These are phyloP conservation scores for Myochromella boudieri DNA, from an alignment of 768 basidiomycete genomes.

Conservation along the genomic window DNA sequence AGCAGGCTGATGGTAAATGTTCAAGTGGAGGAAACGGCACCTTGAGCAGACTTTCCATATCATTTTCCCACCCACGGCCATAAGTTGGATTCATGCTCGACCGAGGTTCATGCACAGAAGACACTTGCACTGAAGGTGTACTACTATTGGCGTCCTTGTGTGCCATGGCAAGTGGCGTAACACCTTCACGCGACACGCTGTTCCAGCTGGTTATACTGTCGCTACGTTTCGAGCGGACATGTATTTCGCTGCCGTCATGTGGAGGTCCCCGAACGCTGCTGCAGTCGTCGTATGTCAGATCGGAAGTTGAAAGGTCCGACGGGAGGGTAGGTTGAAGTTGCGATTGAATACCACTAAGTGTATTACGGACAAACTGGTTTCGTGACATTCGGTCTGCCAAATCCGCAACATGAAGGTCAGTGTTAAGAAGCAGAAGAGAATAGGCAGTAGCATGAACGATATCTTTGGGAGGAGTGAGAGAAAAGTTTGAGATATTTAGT, in stretches of 20 bases:
- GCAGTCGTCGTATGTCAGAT: conserved; percentile 65
- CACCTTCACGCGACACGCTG: conserved; percentile 65
- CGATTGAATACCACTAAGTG: conserved; percentile 80
- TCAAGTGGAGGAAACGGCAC: conserved; percentile 34
- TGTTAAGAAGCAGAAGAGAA: conserved; percentile 91
- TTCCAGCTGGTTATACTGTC: conserved; percentile 86
- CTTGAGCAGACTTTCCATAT: conserved; percentile 86
- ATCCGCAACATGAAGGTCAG: conserved; percentile 96
- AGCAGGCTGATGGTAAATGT: conserved; percentile 3
- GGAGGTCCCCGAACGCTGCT: conserved; percentile 55
- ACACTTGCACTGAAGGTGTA: conserved; percentile 61
- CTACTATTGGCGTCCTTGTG: conserved; percentile 54
- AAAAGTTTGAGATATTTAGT: conserved; percentile 5
- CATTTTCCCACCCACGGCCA: conserved; percentile 77
- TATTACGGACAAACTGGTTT: conserved; percentile 89
- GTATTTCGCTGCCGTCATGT: conserved; percentile 58
- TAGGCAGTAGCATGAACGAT: conserved; percentile 95
- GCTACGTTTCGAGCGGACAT: conserved; percentile 68
- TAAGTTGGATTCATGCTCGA: conserved; percentile 38
- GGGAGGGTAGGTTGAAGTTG: conserved; percentile 61
- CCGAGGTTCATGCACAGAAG: conserved; percentile 37
- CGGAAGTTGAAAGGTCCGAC: conserved; percentile 53
- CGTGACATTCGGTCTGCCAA: conserved; percentile 88
- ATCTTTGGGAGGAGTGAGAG: conserved; percentile 41
- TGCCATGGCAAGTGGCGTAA: conserved; percentile 39